A percentile compares a stretch with the other conserved stretches of the same genome.
These are phyloP conservation scores for Lactifluus volemus DNA, from an alignment of 768 basidiomycete genomes.

Conservation along the genomic window DNA sequence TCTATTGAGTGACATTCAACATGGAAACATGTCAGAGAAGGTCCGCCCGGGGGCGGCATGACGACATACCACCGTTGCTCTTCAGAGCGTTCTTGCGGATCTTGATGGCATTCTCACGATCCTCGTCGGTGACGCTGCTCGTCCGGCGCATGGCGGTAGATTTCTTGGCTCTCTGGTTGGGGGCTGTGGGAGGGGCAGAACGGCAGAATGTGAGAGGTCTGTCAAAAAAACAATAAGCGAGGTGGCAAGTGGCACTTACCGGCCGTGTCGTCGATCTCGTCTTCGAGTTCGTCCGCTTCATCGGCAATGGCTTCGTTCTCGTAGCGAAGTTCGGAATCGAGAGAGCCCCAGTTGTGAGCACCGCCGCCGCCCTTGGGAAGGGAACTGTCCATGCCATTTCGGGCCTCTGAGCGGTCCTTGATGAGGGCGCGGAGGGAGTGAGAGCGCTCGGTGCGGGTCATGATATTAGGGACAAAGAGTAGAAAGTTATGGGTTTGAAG, in stretches of 20 bases:
- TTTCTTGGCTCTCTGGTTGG: neutral
- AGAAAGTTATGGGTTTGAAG: neutral
- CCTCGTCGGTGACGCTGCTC: slow-evolving; percentile 49
- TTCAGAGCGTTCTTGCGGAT: slow-evolving; percentile 72
- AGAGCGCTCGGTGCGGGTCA: slow-evolving; percentile 78
- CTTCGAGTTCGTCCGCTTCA: slow-evolving; percentile 40
- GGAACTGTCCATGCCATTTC: slow-evolving; percentile 63
- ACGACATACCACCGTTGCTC: slow-evolving; percentile 31
- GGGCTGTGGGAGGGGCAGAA: neutral
- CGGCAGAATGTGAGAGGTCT: neutral
- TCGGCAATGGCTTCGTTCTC: slow-evolving; percentile 57
- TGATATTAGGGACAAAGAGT: slow-evolving; percentile 27
- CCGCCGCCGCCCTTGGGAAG: slow-evolving; percentile 76
- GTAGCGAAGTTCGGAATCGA: slow-evolving; percentile 43
- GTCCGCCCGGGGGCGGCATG: neutral
- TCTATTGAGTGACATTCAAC: slow-evolving; percentile 8
- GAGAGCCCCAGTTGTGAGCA: slow-evolving; percentile 77
- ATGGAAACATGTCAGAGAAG: too few species aligned
- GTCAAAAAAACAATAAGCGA: neutral
- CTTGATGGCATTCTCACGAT: slow-evolving; percentile 51
- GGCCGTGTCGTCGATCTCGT: slow-evolving; percentile 23
- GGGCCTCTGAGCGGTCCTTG: slow-evolving; percentile 73
- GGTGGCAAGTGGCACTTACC: slow-evolving; percentile 17
- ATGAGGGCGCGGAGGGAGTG: slow-evolving; percentile 59
- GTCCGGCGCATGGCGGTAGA: slow-evolving; percentile 22